Evolutionary conservation across 148 eudicot genomes (phyloP).

Genomic region (Mesembryanthemum crystallinum): DNA sequence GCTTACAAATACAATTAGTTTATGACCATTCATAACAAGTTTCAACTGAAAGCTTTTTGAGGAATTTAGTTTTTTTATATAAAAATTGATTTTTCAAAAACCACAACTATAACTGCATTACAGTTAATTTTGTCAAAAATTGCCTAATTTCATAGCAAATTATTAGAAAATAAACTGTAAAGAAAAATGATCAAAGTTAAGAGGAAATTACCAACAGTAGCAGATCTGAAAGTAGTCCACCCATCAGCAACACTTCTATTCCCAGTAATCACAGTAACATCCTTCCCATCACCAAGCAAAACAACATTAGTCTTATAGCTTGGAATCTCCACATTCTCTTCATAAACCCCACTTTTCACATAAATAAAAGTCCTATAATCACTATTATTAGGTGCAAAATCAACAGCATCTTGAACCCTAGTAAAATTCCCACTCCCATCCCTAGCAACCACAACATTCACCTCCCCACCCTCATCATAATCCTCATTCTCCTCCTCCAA

Average conservation of each 20-base stretch:
- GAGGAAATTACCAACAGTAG: slow-evolving; percentile 67
- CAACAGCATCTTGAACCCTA: slow-evolving; percentile 61
- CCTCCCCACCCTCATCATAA: slow-evolving; percentile 17
- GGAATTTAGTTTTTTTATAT: too few species aligned
- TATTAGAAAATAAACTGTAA: too few species aligned
- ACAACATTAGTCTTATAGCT: slow-evolving; percentile 72
- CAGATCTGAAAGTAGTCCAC: slow-evolving; percentile 98
- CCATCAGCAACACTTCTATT: slow-evolving; percentile 76
- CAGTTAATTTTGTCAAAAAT: too few species aligned
- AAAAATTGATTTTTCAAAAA: too few species aligned
- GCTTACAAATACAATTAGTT: too few species aligned
- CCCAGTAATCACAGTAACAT: slow-evolving; percentile 59
- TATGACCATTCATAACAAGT: too few species aligned
- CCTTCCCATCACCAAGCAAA: slow-evolving; percentile 81
- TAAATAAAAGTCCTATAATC: slow-evolving; percentile 52
- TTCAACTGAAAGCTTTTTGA: too few species aligned
- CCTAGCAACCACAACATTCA: slow-evolving; percentile 42
- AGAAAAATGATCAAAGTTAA: too few species aligned
- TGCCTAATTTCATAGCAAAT: too few species aligned
- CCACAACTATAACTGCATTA: too few species aligned
- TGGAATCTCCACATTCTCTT: slow-evolving; percentile 79
- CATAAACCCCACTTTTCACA: slow-evolving; percentile 64
- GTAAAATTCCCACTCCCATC: slow-evolving; percentile 87
- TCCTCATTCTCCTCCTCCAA: slow-evolving; percentile 30
- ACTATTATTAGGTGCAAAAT: slow-evolving; percentile 79